Evolutionary conservation across 768 basidiomycete species (phyloP).

Genomic region (Rickenella mellea): DNA sequence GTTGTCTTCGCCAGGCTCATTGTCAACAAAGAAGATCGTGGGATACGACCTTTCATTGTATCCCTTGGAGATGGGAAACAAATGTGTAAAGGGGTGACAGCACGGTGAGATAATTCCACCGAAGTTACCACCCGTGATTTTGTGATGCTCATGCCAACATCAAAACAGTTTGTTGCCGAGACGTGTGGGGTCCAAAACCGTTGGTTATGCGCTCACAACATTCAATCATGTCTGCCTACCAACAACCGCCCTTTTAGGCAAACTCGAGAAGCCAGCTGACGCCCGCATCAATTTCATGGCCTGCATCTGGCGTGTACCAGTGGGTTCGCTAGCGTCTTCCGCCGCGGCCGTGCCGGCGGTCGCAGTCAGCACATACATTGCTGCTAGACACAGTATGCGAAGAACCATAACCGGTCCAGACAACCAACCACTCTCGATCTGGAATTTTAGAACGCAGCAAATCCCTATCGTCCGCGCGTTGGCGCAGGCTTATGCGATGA

Average conservation of each 20-base stretch:
- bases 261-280: slow-evolving; percentile 5
- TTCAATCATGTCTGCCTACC: slow-evolving; percentile 22
- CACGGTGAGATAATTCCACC: no score
- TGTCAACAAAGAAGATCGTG: slow-evolving; percentile 24
- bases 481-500: slow-evolving; percentile 25
- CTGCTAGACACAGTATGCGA: slow-evolving; percentile 21
- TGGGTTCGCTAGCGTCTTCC: slow-evolving; percentile 17
- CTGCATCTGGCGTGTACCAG: slow-evolving; percentile 13
- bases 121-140: no score
- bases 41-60: slow-evolving; percentile 31
- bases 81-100: slow-evolving; percentile 34
- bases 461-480: slow-evolving; percentile 26
- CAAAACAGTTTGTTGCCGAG: slow-evolving; percentile 13
- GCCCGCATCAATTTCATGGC: slow-evolving; percentile 8
- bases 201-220: slow-evolving; percentile 24
- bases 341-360: slow-evolving; percentile 16
- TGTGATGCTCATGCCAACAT: no score
- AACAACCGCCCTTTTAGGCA: slow-evolving; percentile 16
- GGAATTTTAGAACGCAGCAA: slow-evolving; percentile 32
- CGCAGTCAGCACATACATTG: slow-evolving; percentile 17
- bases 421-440: slow-evolving; percentile 19
- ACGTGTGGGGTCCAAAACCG: slow-evolving; percentile 20
- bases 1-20: slow-evolving; percentile 31
- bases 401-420: slow-evolving; percentile 13
- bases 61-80: slow-evolving; percentile 25